Evolutionary conservation across 1,139 yeast species (phyloP), one percentile per base, ranked within the genome.

Genomic region (Zygosaccharomyces sapae): DNA sequence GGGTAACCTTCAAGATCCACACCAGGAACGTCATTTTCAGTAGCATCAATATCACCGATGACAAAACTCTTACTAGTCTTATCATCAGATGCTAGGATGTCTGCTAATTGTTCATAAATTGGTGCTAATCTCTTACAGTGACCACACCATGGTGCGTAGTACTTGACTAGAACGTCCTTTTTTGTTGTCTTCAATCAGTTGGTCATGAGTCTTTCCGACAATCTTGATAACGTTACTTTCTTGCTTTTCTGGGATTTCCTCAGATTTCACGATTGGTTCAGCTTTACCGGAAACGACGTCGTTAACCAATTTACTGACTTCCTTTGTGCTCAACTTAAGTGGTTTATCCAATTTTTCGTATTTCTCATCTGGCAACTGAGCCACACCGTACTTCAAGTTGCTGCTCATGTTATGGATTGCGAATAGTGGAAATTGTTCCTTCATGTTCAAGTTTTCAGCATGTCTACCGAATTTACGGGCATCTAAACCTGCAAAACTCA

Each of bases 131-230:
- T 87, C 79, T 90, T 90, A 79, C 98, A 90, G 77, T 90, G 97
- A 44, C 97, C 97, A 75, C 98, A 90, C 98, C 98, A 92, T 71
- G 96, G 96, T 48, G 98, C 98, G 66, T 87, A 92, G 73, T 86
- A 90, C 75, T 90, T 88, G 58, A 92, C 90, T 58, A 92, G 74
- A 45, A 92, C 90, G 68, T 92, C 97, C 76, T 87, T 88, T 88
- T 50, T 76, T 68, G 44, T 74, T 71, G 64, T 89, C 90, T 34
- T 74, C 72, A 52, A 87, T 77, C 54, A 87, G 71, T 31, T 78
- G 79, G 41, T 83, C 83, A 70, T 87, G 92, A 67, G 83, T 88
- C 72, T 82, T 80, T 60, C 89, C 96, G 52, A 92, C 97, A 57
- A 92, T 78, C 63, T 81, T 83, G 67, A 73, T 74, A 48, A 89